Evolutionary conservation across 1,139 yeast species (phyloP).

Genomic region (Scheffersomyces lignicola): DNA sequence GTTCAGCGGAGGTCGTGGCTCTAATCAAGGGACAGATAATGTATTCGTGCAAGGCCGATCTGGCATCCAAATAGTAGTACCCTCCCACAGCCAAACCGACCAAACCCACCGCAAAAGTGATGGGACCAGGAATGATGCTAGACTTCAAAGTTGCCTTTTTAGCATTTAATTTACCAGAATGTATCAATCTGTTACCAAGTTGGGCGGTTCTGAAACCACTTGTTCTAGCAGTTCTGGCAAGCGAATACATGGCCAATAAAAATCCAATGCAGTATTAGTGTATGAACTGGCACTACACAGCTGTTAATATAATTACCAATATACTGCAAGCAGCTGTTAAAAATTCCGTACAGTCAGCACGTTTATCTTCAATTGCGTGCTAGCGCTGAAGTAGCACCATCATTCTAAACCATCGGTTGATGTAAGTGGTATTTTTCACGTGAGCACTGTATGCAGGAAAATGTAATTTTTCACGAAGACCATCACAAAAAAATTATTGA

Average conservation of each 20-base stretch:
- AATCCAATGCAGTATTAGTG: too few relatives aligned
- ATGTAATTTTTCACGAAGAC: background rate
- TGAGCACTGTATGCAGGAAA: background rate
- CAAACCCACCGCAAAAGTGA: slow-evolving; percentile 23
- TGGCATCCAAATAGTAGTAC: slow-evolving; percentile 63
- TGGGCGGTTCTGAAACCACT: too few relatives aligned
- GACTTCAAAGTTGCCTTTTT: slow-evolving; percentile 19
- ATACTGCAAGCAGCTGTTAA: too few relatives aligned
- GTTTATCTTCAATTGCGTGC: too few relatives aligned
- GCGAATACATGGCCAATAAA: too few relatives aligned
- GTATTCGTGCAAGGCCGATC: slow-evolving; percentile 82
- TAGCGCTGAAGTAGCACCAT: too few relatives aligned
- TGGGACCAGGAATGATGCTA: slow-evolving; percentile 30
- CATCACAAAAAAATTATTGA: background rate
- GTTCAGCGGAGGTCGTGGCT: slow-evolving; percentile 74
- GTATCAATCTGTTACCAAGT: too few relatives aligned
- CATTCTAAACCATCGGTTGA: slow-evolving; percentile 1
- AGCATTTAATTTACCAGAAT: too few relatives aligned
- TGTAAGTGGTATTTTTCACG: background rate
- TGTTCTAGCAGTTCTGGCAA: too few relatives aligned
- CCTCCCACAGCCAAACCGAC: slow-evolving; percentile 29
- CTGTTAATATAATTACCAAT: too few relatives aligned
- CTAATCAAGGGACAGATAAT: slow-evolving; percentile 76
- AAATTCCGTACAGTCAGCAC: too few relatives aligned
- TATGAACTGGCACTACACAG: too few relatives aligned